Base-by-base conservation (phyloP, 257 asterid genomes). In the Osmanthus fragrans region DNA sequence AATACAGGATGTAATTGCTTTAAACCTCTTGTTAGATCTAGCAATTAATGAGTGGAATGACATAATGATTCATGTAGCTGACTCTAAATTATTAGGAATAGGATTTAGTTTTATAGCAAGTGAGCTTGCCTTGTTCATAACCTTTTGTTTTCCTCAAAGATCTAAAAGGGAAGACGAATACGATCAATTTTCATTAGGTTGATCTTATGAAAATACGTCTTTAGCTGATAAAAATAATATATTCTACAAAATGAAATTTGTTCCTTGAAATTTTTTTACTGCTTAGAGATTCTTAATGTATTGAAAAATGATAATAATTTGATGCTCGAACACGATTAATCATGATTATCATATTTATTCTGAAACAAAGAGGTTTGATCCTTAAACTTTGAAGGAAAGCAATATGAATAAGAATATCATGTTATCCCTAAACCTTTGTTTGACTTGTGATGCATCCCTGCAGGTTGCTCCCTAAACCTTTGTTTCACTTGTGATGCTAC, bases 391-490 rank as follows among this genome's bases (percentile, higher is more conserved):
- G 68, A 60, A 60, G 30, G 67, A 8, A 60, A 32, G 32, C 25
- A 60, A 13, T 60, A 60, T 9, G 18, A 23, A 23, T 32, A 63
- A 63, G 69, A 63, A 25, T 63, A 63, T 34, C 16, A 63, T 25
- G 7, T 63, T 63, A 27, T 63, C 18, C 25, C 18, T 11, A 63
- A 11, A 63, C 18, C 18, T 23, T 25, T 25, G 34, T 25, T 63
- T 63, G 69, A 13, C 18, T 63, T 63, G 18, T 23, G 33, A 60
- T 21, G 16, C 33, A 60, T 71, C 27, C 68, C 30, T 77, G 73
- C 83, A 94, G 97, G 98, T 94, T 63, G 86, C 98, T 70, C 96
- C 98, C 4, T 88, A 92, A 25, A 25, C 27, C 27, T 25, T 25
- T 25, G 27, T 25, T 25, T 25, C 27, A 25, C 27, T 25, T 25